These are phyloP conservation scores for Lasiosphaeria miniovina DNA, from an alignment of 495 filamentous ascomycete genomes.

Conservation along the genomic window DNA sequence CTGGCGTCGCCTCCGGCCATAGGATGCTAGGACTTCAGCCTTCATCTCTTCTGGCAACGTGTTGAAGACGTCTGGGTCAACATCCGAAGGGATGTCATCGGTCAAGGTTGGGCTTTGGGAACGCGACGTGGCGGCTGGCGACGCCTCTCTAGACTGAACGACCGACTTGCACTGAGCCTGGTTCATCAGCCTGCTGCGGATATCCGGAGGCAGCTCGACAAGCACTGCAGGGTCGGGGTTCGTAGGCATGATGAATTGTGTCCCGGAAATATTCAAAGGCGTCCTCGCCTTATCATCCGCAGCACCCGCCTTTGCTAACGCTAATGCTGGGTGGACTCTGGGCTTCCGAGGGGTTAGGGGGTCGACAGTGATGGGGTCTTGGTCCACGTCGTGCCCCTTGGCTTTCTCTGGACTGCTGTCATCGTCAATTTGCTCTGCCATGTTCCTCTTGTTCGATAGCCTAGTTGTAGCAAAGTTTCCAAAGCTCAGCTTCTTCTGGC, in stretches of 20 bases:
- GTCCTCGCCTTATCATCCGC: constrained; percentile 57
- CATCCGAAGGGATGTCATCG: constrained; percentile 45
- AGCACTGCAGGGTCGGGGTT: constrained; percentile 73
- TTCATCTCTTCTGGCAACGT: constrained; percentile 81
- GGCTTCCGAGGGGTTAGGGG: constrained; percentile 66
- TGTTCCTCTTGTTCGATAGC: constrained; percentile 28
- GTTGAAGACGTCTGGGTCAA: constrained; percentile 71
- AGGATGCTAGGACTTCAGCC: constrained; percentile 71
- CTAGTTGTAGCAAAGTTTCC: constrained; percentile 13
- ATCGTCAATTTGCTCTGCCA: constrained; percentile 28
- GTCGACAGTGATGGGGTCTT: constrained; percentile 47
- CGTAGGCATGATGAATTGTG: constrained; percentile 83
- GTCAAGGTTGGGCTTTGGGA: constrained; percentile 40
- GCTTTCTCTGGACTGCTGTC: constrained; percentile 19
- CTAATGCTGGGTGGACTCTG: constrained; percentile 53
- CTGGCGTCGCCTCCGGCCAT: constrained; percentile 36
- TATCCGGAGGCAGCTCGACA: constrained; percentile 74
- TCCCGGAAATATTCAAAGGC: constrained; percentile 73
- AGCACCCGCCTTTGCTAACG: constrained; percentile 51
- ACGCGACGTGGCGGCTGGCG: constrained; percentile 25
- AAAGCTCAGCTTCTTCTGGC: constrained; percentile 31
- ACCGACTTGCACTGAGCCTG: constrained; percentile 31
- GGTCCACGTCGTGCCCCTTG: constrained; percentile 22
- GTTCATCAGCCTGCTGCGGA: constrained; percentile 65
- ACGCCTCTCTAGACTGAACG: constrained; percentile 23